phyloP scores from a whole-genome alignment of 106 monocot genomes.

The Allium cepa region DNA sequence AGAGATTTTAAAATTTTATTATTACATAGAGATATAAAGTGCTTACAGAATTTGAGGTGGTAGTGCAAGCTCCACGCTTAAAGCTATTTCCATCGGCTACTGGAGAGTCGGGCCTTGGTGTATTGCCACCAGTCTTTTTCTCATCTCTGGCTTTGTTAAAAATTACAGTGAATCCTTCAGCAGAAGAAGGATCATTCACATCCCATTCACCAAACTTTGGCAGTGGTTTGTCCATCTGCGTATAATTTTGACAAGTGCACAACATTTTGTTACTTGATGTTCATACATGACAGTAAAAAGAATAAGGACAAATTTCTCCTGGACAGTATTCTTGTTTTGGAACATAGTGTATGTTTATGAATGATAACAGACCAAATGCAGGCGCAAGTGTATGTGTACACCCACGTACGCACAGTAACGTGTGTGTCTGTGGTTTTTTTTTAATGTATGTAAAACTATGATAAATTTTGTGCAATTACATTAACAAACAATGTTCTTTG shows the following conservation, averaged over 20 bases:
- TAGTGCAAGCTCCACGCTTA: constrained; percentile 15
- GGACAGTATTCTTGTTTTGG: too few relatives aligned
- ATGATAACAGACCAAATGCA: too few relatives aligned
- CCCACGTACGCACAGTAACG: background rate
- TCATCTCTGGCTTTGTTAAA: constrained; percentile 74
- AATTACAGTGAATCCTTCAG: constrained; percentile 60
- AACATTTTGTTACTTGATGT: too few relatives aligned
- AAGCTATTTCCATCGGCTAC: constrained; percentile 23
- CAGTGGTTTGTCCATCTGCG: constrained; percentile 35
- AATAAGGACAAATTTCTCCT: background rate
- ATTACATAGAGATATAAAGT: background rate
- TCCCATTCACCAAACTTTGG: constrained; percentile 74
- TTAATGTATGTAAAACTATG: background rate
- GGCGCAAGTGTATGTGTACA: background rate
- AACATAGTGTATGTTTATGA: too few relatives aligned
- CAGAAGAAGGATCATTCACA: constrained; percentile 56
- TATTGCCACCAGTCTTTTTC: constrained; percentile 47
- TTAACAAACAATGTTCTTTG: too few relatives aligned
- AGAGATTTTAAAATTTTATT: background rate
- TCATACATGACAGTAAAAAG: background rate
- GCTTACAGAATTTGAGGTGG: constrained; percentile 40
- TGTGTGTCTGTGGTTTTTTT: background rate
- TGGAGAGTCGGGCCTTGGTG: constrained; percentile 49
- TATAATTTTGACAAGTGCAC: too few relatives aligned
- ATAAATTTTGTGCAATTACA: too few relatives aligned